Evolutionary conservation across 2,329 filamentous ascomycete species (phyloP).

Genomic region (Colletotrichum tropicale): DNA sequence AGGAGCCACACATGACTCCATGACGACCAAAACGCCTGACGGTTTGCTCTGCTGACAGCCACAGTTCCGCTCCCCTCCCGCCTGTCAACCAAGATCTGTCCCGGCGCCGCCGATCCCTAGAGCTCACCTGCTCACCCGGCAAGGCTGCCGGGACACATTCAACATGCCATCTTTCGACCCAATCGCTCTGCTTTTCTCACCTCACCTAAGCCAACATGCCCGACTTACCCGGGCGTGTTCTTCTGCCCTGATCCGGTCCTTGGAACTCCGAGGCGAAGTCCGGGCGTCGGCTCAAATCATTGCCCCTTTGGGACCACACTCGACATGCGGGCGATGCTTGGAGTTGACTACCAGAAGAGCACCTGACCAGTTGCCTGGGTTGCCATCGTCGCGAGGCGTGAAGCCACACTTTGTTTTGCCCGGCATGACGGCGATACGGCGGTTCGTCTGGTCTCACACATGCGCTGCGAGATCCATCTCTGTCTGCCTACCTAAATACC

Average conservation of each 20-base stretch:
- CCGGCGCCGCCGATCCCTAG: neutral
- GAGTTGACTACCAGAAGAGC: neutral
- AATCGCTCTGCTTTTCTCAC: neutral
- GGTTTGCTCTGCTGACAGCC: neutral
- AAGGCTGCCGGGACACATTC: neutral
- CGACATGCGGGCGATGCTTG: neutral
- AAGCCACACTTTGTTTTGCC: neutral
- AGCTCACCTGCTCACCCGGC: neutral
- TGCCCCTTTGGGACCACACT: neutral
- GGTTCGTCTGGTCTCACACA: neutral
- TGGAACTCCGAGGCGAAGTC: conserved; percentile 11
- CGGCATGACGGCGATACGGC: neutral
- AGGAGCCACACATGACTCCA: neutral
- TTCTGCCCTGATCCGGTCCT: neutral
- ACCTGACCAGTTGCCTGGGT: neutral
- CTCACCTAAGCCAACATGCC: neutral
- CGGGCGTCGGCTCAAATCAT: neutral
- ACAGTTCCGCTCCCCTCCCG: neutral
- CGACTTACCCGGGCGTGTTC: neutral
- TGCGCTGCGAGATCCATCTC: neutral
- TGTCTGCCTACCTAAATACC: neutral
- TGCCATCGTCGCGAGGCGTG: neutral
- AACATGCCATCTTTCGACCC: neutral
- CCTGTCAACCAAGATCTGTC: neutral
- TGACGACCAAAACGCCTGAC: neutral